phyloP scores from a whole-genome alignment of 257 asterid genomes.

The Orobanche coerulescens region DNA sequence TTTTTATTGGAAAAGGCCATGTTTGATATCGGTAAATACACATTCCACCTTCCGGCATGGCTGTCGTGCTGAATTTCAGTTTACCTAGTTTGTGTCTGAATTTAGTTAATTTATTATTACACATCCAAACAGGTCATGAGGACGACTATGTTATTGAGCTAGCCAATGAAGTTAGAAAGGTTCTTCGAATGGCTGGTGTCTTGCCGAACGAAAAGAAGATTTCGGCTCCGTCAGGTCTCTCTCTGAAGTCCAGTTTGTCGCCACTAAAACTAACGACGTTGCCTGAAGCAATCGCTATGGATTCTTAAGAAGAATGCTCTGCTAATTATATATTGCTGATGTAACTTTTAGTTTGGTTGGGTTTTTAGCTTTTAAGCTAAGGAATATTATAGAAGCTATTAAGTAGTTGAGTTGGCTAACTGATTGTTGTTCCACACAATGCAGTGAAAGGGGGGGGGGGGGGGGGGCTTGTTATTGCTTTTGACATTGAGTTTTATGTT shows the following conservation, averaged over 20 bases:
- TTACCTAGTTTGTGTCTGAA: background rate
- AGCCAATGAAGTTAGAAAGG: constrained; percentile 77
- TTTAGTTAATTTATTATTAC: background rate
- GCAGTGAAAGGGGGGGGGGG: too few species aligned
- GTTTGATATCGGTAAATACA: constrained; percentile 55
- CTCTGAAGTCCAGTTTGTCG: constrained; percentile 34
- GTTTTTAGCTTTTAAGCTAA: too few species aligned
- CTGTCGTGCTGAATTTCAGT: background rate
- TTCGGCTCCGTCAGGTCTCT: constrained; percentile 22
- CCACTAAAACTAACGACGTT: constrained; percentile 36
- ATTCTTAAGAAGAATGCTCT: constrained; percentile 19
- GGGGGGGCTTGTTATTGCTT: too few species aligned
- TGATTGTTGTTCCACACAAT: too few species aligned
- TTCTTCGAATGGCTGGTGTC: constrained; percentile 29
- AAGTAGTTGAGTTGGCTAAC: too few species aligned
- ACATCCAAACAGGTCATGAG: constrained; percentile 49
- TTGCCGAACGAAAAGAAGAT: constrained; percentile 37
- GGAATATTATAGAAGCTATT: too few species aligned
- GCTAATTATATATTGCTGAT: too few species aligned
- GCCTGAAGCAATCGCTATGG: constrained; percentile 47
- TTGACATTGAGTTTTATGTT: too few species aligned
- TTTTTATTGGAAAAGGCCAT: constrained; percentile 81
- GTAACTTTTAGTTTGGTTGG: too few species aligned
- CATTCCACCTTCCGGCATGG: background rate
- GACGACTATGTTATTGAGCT: constrained; percentile 68